A percentile compares a stretch with the other conserved stretches of the same genome.
These are phyloP conservation scores for Gnetum montanum DNA, from an alignment of 75 land plant genomes.

Conservation along the genomic window DNA sequence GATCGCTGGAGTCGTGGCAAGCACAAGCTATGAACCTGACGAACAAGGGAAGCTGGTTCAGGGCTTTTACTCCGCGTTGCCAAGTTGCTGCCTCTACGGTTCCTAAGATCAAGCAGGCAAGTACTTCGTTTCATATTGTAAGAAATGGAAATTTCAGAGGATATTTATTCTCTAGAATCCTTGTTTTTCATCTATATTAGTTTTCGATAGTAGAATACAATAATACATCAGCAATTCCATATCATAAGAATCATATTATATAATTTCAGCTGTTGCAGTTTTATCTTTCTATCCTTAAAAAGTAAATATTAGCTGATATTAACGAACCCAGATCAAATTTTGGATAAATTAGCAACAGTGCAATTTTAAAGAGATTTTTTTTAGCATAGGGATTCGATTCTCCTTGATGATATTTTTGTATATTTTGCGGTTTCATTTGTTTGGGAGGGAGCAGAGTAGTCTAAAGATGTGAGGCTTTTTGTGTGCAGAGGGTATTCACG, in stretches of 20 bases:
- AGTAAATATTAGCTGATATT: too few relatives aligned
- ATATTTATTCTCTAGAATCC: too few relatives aligned
- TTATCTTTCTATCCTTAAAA: too few relatives aligned
- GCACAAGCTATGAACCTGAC: not conserved
- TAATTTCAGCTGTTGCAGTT: too few relatives aligned
- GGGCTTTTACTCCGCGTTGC: not conserved
- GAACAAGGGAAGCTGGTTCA: not conserved
- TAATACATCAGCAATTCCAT: too few relatives aligned
- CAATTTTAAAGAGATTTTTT: not conserved
- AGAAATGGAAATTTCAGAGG: not conserved
- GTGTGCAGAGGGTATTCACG: conserved; percentile 71
- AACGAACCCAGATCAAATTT: too few relatives aligned
- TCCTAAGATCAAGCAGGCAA: conserved; percentile 43
- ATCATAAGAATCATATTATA: too few relatives aligned
- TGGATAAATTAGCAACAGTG: not conserved
- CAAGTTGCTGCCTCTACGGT: conserved; percentile 31
- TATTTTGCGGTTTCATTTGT: too few relatives aligned
- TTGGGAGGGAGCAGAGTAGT: too few relatives aligned
- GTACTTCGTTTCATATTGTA: not conserved
- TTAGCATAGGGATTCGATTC: not conserved
- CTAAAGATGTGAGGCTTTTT: not conserved
- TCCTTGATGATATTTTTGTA: too few relatives aligned
- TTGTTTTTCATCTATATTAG: too few relatives aligned
- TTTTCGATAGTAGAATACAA: too few relatives aligned
- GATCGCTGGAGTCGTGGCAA: not conserved